Evolutionary conservation across 1,284 basidiomycete genomes (phyloP), one percentile per base, ranked within the genome.

Genomic region (Bjerkandera adusta): DNA sequence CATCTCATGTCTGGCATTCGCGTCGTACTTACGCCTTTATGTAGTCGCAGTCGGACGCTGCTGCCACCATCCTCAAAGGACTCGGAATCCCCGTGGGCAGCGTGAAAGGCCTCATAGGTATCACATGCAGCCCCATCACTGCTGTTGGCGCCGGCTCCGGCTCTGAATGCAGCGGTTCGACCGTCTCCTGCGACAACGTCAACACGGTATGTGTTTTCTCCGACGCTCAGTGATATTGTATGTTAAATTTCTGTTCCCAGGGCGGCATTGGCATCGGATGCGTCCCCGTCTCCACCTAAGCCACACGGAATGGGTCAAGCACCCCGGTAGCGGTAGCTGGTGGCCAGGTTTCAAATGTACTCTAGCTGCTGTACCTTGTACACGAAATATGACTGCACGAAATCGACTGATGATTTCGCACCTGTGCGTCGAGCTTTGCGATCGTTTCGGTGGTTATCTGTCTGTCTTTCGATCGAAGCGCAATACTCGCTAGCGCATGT

Each of bases 121-220:
- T 49, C 8, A 26, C 27, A n/a, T 49, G 47, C 47, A 49, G 42
- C 37, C 43, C 47, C 22, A 49, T 49, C 32, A 21, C 11, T 29
- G 36, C 45, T 18, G 42, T 49, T 18, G 47, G 47, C 13, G 47
- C 45, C 0, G 43, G 42, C 36, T 49, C 47, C 18, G 47, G 47
- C 18, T 29, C 25, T 13, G 18, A 2, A 3, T 49, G 47, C 47
- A 18, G n/a, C 15, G 15, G 32, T 24, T 13, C 1, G n/a, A 11
- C 47, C 20, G 42, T 49, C 36, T 39, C 42, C 35, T 49, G 48
- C 43, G 33, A 36, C 33, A 26, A 45, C 30, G 48, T 43, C 18
- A 33, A 45, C 15, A 22, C 36, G 15, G 48, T 49, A 32, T 45
- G 42, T 39, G 22, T 5, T 18, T 16, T 22, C 18, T 16, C 7